Base-by-base conservation (phyloP, 306 rosid species). In the Fragaria ananassa region DNA sequence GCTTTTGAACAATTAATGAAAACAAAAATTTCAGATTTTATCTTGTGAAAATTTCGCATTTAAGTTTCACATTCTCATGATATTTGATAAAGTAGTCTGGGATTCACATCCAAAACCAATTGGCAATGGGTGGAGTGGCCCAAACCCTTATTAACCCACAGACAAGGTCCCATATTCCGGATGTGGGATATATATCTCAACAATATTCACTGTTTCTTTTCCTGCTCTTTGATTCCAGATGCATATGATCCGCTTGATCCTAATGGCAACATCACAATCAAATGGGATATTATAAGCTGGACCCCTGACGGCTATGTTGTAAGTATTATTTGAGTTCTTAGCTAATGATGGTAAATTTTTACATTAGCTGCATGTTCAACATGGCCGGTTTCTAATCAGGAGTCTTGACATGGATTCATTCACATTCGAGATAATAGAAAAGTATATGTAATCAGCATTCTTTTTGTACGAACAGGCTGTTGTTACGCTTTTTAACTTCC, bases 241-340 rank as follows among this genome's bases (percentile, higher is more conserved):
- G 96, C 98, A 13, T 93, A 83, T 80, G 98, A 93, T 89, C 75
- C 96, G 34, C 98, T 93, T 54, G 98, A 93, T 60, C 98, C 98
- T 12, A 81, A 80, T 79, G 98, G 95, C 75, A 91, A 91, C 63
- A 85, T 89, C 84, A 89, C 97, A 76, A 83, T 91, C 87, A 89
- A 86, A 78, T 91, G 97, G 97, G 97, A 91, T 81, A 63, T 91
- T 42, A 84, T 81, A 17, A 84, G 81, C 79, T 91, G 97, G 97
- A 84, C 91, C 31, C 4, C 92, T 75, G 97, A 91, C 76, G 97
- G 97, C 80, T 91, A 91, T 66, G 89, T 87, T 72, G 97, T 91
- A 85, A 87, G 97, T 82, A 49, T 53, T 44, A 8, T 68, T 27
- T 21, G 37, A 49, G 27, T 42, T 37, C 39, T 18, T 4, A 64